phyloP scores from a whole-genome alignment of 768 basidiomycete species.

The Harrya chromipes region DNA sequence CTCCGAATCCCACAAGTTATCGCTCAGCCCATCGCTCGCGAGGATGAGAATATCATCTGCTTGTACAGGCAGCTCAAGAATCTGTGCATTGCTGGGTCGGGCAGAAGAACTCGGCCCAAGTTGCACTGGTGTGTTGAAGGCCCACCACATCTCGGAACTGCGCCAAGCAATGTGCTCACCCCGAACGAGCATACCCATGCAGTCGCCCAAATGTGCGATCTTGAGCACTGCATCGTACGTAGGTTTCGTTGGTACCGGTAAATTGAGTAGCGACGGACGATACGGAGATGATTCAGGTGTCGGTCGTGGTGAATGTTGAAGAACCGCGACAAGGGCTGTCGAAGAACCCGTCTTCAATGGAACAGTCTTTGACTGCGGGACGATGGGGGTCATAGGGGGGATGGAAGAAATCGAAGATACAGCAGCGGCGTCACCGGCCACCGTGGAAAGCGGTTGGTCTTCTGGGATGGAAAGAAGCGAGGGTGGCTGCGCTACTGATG shows the following conservation, averaged over 20 bases:
- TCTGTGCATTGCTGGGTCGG: conserved; percentile 63
- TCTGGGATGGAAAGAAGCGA: conserved; percentile 25
- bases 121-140: conserved; percentile 64
- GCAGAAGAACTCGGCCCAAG: conserved; percentile 62
- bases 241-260: conserved; percentile 30
- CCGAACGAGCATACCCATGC: conserved; percentile 83
- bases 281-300: conserved; percentile 15
- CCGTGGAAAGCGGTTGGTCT: conserved; percentile 7
- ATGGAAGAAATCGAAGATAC: not conserved
- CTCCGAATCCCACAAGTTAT: conserved; percentile 89
- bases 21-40: conserved; percentile 76
- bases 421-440: not conserved
- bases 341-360: conserved; percentile 61
- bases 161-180: conserved; percentile 79
- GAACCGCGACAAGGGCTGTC: conserved; percentile 63
- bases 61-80: conserved; percentile 65
- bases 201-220: conserved; percentile 85
- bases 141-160: conserved; percentile 93
- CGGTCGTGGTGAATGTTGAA: conserved; percentile 41
- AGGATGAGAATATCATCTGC: conserved; percentile 78
- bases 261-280: conserved; percentile 17
- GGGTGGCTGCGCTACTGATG: conserved; percentile 1
- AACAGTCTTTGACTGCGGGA: conserved; percentile 20
- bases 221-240: conserved; percentile 61
- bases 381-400: conserved; percentile 16